A percentile compares a stretch with the other conserved stretches of the same genome.
These are phyloP conservation scores for Dysphania ambrosioides DNA, from an alignment of 148 eudicot species.

Conservation along the genomic window DNA sequence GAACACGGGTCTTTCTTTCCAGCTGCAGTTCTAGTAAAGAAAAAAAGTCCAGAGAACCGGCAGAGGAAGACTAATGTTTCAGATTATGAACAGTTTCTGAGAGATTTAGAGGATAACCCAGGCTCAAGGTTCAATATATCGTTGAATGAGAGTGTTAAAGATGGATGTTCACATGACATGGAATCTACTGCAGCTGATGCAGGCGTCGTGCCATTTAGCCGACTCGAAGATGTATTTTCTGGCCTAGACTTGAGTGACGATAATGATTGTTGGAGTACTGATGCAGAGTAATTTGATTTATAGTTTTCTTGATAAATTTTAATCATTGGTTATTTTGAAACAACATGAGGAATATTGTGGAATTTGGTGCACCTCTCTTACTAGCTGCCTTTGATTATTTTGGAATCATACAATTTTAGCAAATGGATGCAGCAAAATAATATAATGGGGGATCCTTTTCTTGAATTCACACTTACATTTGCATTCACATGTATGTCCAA, in stretches of 20 bases:
- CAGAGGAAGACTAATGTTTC: slow-evolving; percentile 9
- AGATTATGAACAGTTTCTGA: slow-evolving; percentile 14
- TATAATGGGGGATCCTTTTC: too few species aligned
- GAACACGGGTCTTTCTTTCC: slow-evolving; percentile 48
- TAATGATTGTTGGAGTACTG: slow-evolving; percentile 5
- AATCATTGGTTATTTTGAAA: not conserved
- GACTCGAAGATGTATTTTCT: slow-evolving; percentile 23
- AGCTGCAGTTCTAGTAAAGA: slow-evolving; percentile 46
- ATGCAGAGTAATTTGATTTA: not conserved
- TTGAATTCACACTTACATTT: not conserved
- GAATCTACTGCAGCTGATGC: slow-evolving; percentile 8
- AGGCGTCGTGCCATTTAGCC: not conserved
- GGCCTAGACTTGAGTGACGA: slow-evolving; percentile 20
- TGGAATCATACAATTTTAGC: too few species aligned
- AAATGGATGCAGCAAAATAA: too few species aligned
- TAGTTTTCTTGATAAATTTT: too few species aligned
- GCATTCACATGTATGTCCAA: not conserved
- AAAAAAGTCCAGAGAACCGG: slow-evolving; percentile 29
- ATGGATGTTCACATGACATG: slow-evolving; percentile 8
- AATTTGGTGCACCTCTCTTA: too few species aligned
- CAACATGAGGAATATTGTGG: too few species aligned
- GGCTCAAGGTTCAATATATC: not conserved
- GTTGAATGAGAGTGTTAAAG: not conserved
- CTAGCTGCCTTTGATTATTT: too few species aligned
- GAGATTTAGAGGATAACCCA: not conserved